These are phyloP conservation scores for Globisporangium radiosum DNA, from an alignment of 352 stramenopile species.

Conservation along the genomic window DNA sequence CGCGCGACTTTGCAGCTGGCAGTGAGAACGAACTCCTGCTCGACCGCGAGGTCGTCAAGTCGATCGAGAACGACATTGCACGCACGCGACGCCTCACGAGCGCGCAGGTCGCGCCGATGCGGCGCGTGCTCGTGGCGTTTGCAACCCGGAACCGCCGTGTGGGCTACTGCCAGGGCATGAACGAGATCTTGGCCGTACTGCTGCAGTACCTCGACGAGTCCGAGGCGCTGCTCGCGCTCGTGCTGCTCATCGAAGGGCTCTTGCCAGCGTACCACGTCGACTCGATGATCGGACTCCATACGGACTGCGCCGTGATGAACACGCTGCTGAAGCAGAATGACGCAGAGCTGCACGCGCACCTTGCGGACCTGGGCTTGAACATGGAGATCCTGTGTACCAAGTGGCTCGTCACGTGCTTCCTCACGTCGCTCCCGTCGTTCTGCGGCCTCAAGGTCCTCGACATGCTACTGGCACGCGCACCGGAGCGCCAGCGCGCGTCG, in stretches of 20 bases:
- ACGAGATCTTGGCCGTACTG: conserved; percentile 71
- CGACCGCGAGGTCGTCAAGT: conserved; percentile 64
- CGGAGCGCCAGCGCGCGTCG: conserved; percentile 59
- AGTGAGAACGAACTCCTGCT: conserved; percentile 41
- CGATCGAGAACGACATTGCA: conserved; percentile 78
- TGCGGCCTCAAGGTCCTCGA: conserved; percentile 76
- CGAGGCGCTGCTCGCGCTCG: conserved; percentile 47
- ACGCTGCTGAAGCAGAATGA: conserved; percentile 76
- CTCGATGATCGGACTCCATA: conserved; percentile 82
- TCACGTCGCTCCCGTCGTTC: conserved; percentile 63
- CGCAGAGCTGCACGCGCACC: conserved; percentile 53
- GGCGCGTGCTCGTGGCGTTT: conserved; percentile 67
- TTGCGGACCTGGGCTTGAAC: conserved; percentile 72
- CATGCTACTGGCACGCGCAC: conserved; percentile 58
- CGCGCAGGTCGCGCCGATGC: conserved; percentile 50
- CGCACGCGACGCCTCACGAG: conserved; percentile 55
- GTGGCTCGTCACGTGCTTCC: conserved; percentile 84
- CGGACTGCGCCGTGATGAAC: conserved; percentile 78
- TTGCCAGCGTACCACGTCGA: conserved; percentile 77
- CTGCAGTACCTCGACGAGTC: conserved; percentile 67
- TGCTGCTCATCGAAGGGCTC: conserved; percentile 67
- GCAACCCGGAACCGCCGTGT: conserved; percentile 66
- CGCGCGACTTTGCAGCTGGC: conserved; percentile 12
- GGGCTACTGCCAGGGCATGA: conserved; percentile 85
- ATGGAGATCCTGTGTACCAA: conserved; percentile 88